Evolutionary conservation across 805 yeast species (phyloP).

Genomic region (Candida quercuum): DNA sequence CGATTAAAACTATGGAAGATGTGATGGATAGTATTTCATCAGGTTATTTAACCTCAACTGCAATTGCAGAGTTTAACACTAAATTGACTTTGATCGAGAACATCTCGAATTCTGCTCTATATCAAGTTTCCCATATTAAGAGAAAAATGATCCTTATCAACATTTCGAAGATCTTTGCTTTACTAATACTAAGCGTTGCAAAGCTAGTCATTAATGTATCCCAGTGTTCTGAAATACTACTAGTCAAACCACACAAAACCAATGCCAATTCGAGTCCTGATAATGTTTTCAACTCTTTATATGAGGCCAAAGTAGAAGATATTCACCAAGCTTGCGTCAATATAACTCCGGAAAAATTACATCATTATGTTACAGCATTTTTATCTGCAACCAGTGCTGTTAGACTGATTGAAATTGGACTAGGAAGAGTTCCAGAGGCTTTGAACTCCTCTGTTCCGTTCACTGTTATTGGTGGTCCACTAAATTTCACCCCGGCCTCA

Average conservation of each 20-base stretch:
- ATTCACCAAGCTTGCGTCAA: constrained; percentile 11
- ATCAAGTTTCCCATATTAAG: constrained; percentile 21
- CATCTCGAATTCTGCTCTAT: constrained; percentile 13
- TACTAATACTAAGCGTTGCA: constrained; percentile 26
- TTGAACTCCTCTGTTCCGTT: constrained; percentile 12
- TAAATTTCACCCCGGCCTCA: constrained; percentile 19
- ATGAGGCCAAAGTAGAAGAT: constrained; percentile 19
- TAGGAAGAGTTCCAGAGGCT: constrained; percentile 29
- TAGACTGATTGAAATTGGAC: constrained; percentile 33
- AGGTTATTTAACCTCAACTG: constrained; percentile 21
- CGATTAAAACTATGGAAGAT: constrained; percentile 28
- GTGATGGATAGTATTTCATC: constrained; percentile 28
- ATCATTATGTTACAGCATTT: constrained; percentile 27
- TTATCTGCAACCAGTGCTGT: constrained; percentile 27
- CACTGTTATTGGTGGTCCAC: constrained; percentile 27
- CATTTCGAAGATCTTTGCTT: constrained; percentile 28
- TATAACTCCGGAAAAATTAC: constrained; percentile 23
- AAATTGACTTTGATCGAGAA: constrained; percentile 20
- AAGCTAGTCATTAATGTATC: constrained; percentile 25
- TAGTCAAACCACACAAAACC: constrained; percentile 31
- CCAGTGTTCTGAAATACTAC: constrained; percentile 28
- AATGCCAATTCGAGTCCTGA: constrained; percentile 21
- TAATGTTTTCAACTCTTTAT: constrained; percentile 22
- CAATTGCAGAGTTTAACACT: constrained; percentile 21
- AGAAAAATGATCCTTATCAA: constrained; percentile 30